Percentiles rank a stretch among this genome's conserved stretches.
Conservation (phyloP, 345 rosid species). For the Hypericum perforatum region DNA sequence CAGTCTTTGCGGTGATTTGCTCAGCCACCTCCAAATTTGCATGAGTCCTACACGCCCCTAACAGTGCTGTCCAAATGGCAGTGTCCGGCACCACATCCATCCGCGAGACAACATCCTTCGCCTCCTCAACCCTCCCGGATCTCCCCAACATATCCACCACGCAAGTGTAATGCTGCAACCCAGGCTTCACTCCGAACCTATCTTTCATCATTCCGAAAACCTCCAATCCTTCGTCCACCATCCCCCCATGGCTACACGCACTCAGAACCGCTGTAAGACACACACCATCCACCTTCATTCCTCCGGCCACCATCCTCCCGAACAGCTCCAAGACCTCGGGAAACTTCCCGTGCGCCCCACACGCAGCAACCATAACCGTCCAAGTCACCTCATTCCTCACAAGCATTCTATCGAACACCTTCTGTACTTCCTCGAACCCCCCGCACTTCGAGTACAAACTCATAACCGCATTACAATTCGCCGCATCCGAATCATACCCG, state of each 20-base stretch:
- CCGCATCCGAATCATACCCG: constrained; percentile 22
- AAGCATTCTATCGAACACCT: constrained; percentile 27
- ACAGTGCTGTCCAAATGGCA: constrained; percentile 20
- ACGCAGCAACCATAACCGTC: constrained; percentile 21
- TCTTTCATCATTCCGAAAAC: constrained; percentile 20
- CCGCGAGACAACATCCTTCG: constrained; percentile 20
- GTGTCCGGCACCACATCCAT: constrained; percentile 23
- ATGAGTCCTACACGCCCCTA: constrained; percentile 16
- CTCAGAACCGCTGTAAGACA: constrained; percentile 22
- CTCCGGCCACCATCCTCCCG: constrained; percentile 22
- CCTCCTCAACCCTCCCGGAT: constrained; percentile 26
- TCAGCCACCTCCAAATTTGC: constrained; percentile 17
- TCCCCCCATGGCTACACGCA: constrained; percentile 25
- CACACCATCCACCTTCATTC: constrained; percentile 20
- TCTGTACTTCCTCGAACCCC: constrained; percentile 19
- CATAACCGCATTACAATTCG: constrained; percentile 23
- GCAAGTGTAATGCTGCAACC: constrained; percentile 29
- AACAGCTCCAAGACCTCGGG: constrained; percentile 22
- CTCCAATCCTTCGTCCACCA: constrained; percentile 24
- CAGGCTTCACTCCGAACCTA: constrained; percentile 25
- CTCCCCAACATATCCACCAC: constrained; percentile 32
- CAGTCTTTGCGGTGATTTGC: constrained; percentile 2
- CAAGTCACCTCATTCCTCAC: constrained; percentile 24
- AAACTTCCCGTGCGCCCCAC: constrained; percentile 22
- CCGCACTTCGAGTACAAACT: constrained; percentile 26